Base-by-base conservation (phyloP, 495 filamentous ascomycete genomes). In the Penicillium simplicissimum region DNA sequence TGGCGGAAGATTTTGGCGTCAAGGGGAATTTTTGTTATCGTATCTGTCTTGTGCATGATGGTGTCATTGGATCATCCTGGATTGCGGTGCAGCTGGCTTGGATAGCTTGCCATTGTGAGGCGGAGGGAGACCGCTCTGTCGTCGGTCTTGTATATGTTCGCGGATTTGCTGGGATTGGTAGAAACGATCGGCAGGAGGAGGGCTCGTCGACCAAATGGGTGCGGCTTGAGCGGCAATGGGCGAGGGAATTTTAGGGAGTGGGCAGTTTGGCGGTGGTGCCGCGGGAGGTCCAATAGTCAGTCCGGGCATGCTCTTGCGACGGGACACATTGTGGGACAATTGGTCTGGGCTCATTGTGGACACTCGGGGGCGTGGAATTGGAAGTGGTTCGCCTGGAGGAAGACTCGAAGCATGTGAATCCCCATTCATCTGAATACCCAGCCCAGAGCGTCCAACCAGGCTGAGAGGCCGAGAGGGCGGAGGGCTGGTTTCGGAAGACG, bases 211-310 rank as follows among this genome's bases (percentile, higher is more conserved):
- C 55, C 37, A 60, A 8, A 47, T 36, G 3, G 59, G 49, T n/a
- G 51, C 55, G n/a, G 57, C 48, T 52, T 64, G 62, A 57, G 59
- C 40, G 25, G 58, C 33, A 7, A 67, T 58, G 13, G 67, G 58
- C 0, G 71, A 69, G 10, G 87, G 87, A 11, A 90, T 77, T 6
- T 87, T 84, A 8, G 87, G 87, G 4, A 90, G 77, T 0, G 87
- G 86, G 54, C 81, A 82, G 19, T 80, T 85, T 11, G 87, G 87
- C 15, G 87, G 87, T 13, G 87, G 87, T 14, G 80, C 83, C 13
- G 79, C 80, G 0, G 87, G 87, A 45, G 86, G 87, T 1, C 85
- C 85, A 11, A 84, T 76, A 1, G 72, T 73, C 34, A 89, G 71
- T 8, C 83, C 81, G 5, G 84, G 83, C 78, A 88, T 78, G 66